Conservation (phyloP, 352 stramenopile species). For the Pythium brachiatum region DNA sequence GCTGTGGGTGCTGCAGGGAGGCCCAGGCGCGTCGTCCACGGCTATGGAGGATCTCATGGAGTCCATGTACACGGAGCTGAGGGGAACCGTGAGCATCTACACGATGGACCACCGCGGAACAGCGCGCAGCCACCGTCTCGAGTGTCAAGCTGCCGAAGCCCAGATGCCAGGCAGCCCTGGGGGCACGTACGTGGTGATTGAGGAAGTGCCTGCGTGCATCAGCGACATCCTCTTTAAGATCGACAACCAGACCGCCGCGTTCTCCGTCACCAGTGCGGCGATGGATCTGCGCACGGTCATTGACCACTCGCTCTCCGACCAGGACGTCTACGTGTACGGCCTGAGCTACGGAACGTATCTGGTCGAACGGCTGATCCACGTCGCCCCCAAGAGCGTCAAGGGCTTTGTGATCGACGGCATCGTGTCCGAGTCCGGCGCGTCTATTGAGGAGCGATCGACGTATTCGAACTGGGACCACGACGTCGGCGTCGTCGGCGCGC, state of each 20-base stretch:
- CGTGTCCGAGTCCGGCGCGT: conserved; percentile 51
- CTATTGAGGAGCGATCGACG: conserved; percentile 54
- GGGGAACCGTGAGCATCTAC: conserved; percentile 48
- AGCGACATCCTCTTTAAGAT: conserved; percentile 36
- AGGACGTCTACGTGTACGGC: conserved; percentile 45
- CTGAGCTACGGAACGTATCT: conserved; percentile 58
- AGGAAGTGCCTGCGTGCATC: conserved; percentile 34
- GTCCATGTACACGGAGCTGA: conserved; percentile 31
- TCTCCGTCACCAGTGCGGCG: conserved; percentile 50
- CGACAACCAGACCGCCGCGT: conserved; percentile 34
- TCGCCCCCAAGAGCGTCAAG: conserved; percentile 33
- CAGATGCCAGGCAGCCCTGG: conserved; percentile 15
- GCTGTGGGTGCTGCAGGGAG: conserved; percentile 45
- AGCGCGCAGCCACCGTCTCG: conserved; percentile 37
- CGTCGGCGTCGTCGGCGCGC: conserved; percentile 52
- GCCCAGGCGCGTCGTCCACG: conserved; percentile 34
- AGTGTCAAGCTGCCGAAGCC: conserved; percentile 41
- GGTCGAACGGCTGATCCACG: conserved; percentile 50
- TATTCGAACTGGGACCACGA: conserved; percentile 84
- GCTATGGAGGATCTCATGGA: conserved; percentile 38
- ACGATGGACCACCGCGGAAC: conserved; percentile 59
- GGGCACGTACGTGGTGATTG: conserved; percentile 20
- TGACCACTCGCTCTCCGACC: conserved; percentile 9
- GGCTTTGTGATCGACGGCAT: conserved; percentile 57
- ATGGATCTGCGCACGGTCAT: conserved; percentile 32